Percentiles rank a stretch among this genome's conserved stretches.
phyloP scores from a whole-genome alignment of 2,329 filamentous ascomycete genomes.

The Pseudogymnoascus sp. region DNA sequence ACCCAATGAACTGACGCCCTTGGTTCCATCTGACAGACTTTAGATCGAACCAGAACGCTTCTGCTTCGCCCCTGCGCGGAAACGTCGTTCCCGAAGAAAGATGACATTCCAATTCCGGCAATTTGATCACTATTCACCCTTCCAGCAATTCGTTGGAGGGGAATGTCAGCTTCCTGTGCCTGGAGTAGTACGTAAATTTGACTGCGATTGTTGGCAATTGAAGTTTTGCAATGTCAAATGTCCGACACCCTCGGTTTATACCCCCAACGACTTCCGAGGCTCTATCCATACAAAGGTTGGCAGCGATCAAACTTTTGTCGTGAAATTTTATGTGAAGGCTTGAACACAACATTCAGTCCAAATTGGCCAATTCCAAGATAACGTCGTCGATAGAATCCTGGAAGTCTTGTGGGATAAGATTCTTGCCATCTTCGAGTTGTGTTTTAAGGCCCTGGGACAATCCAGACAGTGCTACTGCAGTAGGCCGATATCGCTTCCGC shows the following conservation, averaged over 20 bases:
- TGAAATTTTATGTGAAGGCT: background rate
- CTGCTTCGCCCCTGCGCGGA: constrained; percentile 1
- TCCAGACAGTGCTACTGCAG: constrained; percentile 43
- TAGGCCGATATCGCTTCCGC: constrained; percentile 44
- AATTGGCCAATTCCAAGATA: constrained; percentile 15
- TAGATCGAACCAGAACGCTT: background rate
- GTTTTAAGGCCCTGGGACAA: constrained; percentile 27
- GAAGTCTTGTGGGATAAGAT: constrained; percentile 30
- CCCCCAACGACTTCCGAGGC: background rate
- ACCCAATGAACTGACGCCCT: background rate
- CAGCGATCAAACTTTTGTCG: too few species aligned
- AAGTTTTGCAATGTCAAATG: background rate
- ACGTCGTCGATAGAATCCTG: constrained; percentile 42
- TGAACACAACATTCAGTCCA: background rate
- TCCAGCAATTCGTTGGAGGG: background rate
- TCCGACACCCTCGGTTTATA: background rate
- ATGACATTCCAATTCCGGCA: background rate
- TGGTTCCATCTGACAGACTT: background rate
- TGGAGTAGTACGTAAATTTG: background rate
- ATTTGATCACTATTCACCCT: background rate
- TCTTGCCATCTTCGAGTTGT: constrained; percentile 17
- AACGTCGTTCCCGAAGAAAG: background rate
- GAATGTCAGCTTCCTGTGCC: background rate
- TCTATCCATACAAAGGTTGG: background rate
- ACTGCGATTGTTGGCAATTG: background rate